These are phyloP conservation scores for Puccinia horiana DNA, from an alignment of 1,284 basidiomycete genomes.

Conservation along the genomic window DNA sequence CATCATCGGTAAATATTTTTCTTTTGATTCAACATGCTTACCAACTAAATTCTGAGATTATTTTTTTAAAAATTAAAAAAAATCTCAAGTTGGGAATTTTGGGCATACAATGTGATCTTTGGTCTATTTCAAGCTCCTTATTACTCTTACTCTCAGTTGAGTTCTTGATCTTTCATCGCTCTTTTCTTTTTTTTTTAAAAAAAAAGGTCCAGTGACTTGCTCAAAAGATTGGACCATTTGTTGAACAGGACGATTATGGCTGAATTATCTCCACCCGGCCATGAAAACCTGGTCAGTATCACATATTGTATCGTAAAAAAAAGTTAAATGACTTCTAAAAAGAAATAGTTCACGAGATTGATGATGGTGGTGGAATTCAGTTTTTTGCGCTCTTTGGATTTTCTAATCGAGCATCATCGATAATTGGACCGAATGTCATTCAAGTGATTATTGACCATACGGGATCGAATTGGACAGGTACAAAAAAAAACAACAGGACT, in stretches of 20 bases:
- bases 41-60: too few species aligned
- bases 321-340: too few species aligned
- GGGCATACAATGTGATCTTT: slow-evolving; percentile 48
- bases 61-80: too few species aligned
- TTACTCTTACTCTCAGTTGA: slow-evolving; percentile 49
- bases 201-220: not conserved
- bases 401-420: slow-evolving; percentile 46
- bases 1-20: slow-evolving; percentile 24
- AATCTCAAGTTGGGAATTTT: slow-evolving; percentile 49
- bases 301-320: not conserved
- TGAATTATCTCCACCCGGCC: slow-evolving; percentile 40
- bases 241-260: slow-evolving; percentile 38
- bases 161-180: not conserved
- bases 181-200: not conserved
- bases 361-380: not conserved
- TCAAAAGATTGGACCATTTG: not conserved
- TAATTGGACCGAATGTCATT: slow-evolving; percentile 47
- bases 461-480: slow-evolving; percentile 32
- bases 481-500: not conserved
- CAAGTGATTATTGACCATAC: slow-evolving; percentile 41
- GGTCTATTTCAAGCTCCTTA: slow-evolving; percentile 49
- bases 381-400: slow-evolving; percentile 50
- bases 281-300: slow-evolving; percentile 38
- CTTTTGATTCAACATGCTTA: not conserved
- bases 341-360: too few species aligned